Base-by-base conservation (phyloP, 108 stramenopile species). In the Skeletonema costatum region DNA sequence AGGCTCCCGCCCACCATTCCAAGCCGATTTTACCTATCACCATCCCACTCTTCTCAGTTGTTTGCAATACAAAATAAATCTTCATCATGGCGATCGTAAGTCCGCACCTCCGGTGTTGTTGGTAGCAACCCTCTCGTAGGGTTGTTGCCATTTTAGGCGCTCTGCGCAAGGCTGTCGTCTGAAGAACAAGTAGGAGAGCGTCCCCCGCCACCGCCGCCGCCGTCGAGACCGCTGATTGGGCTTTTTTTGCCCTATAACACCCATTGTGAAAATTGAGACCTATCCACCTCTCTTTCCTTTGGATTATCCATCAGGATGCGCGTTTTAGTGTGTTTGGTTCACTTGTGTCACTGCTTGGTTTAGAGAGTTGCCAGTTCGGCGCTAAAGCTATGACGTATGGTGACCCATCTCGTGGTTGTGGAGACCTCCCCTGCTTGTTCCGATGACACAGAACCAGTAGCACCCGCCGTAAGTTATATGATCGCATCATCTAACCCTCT, bases 61-160 rank as follows among this genome's bases (percentile, higher is more conserved):
- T 56, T 56, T 56, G 25, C 53, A 56, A 56, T 4, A 25, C 19
- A 9, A 56, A 10, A 19, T 9, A 42, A 12, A 46, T 46, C 60
- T 66, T 73, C 75, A 83, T 72, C 75, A 83, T 83, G 82, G 82
- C 82, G 82, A 83, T 83, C 39, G 82, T 83, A 83, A 83, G 82
- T 83, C 82, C 82, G 82, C 82, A 83, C 82, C 29, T 9, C 17
- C 32, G 76, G 82, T 83, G 82, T 83, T 50, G 82, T 83, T 83
- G 82, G 68, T 73, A 35, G 58, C 38, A 25, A 30, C 64, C 65
- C 56, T 59, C 44, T 38, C 46, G 39, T 32, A 41, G 71, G 42
- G 59, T 39, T 16, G 32, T 36, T 32, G 0, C 32, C 68, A 60
- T 61, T 69, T 70, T 69, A 79, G 71, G 68, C 44, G 71, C 59